Evolutionary conservation across 345 rosid species (phyloP).

Genomic region (Odontarrhena argentea): DNA sequence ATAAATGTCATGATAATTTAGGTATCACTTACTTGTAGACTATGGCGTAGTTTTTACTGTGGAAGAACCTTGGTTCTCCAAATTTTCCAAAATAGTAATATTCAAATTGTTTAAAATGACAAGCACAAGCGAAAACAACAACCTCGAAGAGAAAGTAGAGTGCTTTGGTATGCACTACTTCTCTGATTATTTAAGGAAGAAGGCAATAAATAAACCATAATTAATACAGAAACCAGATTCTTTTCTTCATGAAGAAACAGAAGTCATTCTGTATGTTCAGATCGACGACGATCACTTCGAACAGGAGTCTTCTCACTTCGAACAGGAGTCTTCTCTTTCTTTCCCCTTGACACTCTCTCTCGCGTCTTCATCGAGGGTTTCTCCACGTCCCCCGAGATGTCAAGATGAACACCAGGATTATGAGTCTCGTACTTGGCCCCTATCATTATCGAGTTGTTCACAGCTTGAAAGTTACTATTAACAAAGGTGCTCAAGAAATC

Average conservation of each 20-base stretch:
- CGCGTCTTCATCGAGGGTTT: conserved; percentile 33
- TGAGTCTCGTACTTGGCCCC: conserved; percentile 63
- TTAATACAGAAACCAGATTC: conserved; percentile 1
- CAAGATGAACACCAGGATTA: conserved; percentile 91
- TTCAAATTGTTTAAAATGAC: not conserved
- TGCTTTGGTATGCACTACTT: conserved; percentile 32
- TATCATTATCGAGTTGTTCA: conserved; percentile 88
- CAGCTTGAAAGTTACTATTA: conserved; percentile 89
- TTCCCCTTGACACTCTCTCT: conserved; percentile 19
- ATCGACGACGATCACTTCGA: conserved; percentile 28
- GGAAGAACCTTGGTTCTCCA: too few species aligned
- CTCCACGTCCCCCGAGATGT: conserved; percentile 51
- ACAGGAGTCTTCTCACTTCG: conserved; percentile 10
- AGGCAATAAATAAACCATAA: conserved; percentile 3
- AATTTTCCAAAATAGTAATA: not conserved
- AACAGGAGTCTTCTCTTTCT: conserved; percentile 22
- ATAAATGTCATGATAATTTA: too few species aligned
- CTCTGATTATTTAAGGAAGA: conserved; percentile 35
- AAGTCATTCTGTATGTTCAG: conserved; percentile 33
- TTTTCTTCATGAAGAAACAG: conserved; percentile 17
- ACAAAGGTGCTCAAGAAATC: conserved; percentile 62
- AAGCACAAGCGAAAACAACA: conserved; percentile 24
- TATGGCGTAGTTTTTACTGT: too few species aligned
- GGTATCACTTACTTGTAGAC: too few species aligned
- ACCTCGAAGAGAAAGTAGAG: conserved; percentile 27